Evolutionary conservation across 2,329 filamentous ascomycete species (phyloP).

Genomic region (Metarhizium brunneum): DNA sequence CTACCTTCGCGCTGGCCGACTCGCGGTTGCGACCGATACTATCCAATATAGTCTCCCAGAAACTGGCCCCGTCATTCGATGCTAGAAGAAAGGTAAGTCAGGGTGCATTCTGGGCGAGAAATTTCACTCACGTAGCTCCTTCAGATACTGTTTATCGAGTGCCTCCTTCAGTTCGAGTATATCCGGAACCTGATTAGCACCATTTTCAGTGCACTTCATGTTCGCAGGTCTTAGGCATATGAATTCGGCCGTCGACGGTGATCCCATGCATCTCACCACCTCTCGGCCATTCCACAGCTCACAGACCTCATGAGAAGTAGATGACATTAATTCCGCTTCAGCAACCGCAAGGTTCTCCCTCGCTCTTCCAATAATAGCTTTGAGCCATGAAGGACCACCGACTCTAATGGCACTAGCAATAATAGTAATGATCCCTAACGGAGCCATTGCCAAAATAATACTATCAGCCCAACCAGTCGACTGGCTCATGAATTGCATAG

Average conservation of each 20-base stretch:
- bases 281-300: slow-evolving; percentile 34
- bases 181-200: neutral
- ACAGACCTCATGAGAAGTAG: slow-evolving; percentile 33
- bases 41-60: no score
- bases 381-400: slow-evolving; percentile 30
- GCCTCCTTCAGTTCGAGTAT: no score
- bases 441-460: slow-evolving; percentile 36
- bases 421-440: slow-evolving; percentile 34
- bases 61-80: no score
- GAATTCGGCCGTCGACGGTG: slow-evolving; percentile 10
- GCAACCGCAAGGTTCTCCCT: slow-evolving; percentile 30
- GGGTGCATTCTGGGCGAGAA: no score
- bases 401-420: slow-evolving; percentile 35
- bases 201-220: no score
- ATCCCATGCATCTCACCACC: slow-evolving; percentile 18
- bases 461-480: slow-evolving; percentile 30
- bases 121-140: no score
- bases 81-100: no score
- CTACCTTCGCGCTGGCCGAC: neutral
- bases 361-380: slow-evolving; percentile 34
- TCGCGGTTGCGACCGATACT: no score
- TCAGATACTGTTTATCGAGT: no score
- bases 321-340: slow-evolving; percentile 35
- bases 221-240: slow-evolving; percentile 6
- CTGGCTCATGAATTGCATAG: slow-evolving; percentile 38